A percentile compares a stretch with the other conserved stretches of the same genome.
Evolutionary conservation across 345 rosid genomes (phyloP).

Genomic region (Microcos paniculata): DNA sequence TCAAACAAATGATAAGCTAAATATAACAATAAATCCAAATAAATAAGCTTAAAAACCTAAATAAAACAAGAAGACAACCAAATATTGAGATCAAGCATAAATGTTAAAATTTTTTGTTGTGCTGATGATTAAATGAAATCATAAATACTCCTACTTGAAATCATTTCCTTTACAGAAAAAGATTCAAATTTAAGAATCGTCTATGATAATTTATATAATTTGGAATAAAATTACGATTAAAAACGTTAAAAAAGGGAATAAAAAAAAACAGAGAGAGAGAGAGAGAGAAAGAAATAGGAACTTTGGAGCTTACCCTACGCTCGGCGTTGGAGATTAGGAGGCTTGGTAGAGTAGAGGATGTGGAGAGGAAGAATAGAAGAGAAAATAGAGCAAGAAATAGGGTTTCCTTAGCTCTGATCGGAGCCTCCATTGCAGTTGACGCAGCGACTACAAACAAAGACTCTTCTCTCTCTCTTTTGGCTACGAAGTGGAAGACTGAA

Average conservation of each 20-base stretch:
- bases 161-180: neutral
- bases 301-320: conserved; percentile 60
- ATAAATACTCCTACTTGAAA: neutral
- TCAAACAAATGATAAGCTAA: neutral
- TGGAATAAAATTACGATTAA: neutral
- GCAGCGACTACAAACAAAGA: neutral
- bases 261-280: too few species aligned
- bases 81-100: neutral
- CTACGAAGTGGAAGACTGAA: neutral
- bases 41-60: neutral
- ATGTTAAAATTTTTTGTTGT: neutral
- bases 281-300: too few species aligned
- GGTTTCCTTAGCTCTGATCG: conserved; percentile 29
- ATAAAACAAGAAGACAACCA: conserved; percentile 6
- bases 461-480: neutral
- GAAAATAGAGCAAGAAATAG: conserved; percentile 33
- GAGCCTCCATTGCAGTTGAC: conserved; percentile 41
- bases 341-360: conserved; percentile 42
- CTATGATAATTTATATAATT: neutral
- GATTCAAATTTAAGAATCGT: neutral
- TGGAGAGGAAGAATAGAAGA: conserved; percentile 32
- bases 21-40: neutral
- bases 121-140: neutral
- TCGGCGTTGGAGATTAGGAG: conserved; percentile 83
- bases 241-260: too few species aligned